Evolutionary conservation across 805 yeast genomes (phyloP), one percentile per base, ranked within the genome.

Genomic region (Wickerhamomyces pijperi): DNA sequence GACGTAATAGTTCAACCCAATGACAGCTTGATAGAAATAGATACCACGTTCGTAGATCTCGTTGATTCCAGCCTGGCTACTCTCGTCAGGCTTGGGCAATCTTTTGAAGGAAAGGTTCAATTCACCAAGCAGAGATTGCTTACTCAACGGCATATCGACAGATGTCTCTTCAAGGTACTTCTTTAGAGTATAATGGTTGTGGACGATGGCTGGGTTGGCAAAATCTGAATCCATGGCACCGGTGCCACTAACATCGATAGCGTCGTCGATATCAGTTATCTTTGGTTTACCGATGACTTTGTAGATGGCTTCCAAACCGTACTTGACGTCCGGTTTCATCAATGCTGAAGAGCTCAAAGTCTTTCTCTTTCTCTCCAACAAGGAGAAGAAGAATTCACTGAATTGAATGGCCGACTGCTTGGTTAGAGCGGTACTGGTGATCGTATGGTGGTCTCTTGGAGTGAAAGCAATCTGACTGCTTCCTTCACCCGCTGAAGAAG

Each of bases 261-360:
- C n/a, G n/a, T n/a, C n/a, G n/a, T n/a, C n/a, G n/a, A n/a, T n/a
- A n/a, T n/a, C n/a, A n/a, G n/a, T n/a, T n/a, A n/a, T n/a, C n/a
- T n/a, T n/a, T n/a, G 86, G 84, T 36, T 74, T 79, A 0, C 90
- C 94, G 23, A 86, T 58, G 0, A 79, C 78, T 16, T 78, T 83
- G 46, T 76, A 75, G 29, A 85, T 68, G 19, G 65, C 70, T 47
- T 90, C 97, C 23, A 90, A 59, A 1, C 83, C 74, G 13, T 64
- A 64, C 47, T 85, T 88, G 38, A 85, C 59, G 41, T 88, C 95
- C 13, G 75, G 74, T 47, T 82, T 76, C 6, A 83, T 76, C 2
- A 72, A 61, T 9, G 9, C 13, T 4, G 29, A 8, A 14, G 70
- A 63, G 12, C 74, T 63, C 12, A 82, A 54, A 1, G 87, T 82